Conservation (phyloP, 441 rosid genomes). For the Biscutella laevigata region DNA sequence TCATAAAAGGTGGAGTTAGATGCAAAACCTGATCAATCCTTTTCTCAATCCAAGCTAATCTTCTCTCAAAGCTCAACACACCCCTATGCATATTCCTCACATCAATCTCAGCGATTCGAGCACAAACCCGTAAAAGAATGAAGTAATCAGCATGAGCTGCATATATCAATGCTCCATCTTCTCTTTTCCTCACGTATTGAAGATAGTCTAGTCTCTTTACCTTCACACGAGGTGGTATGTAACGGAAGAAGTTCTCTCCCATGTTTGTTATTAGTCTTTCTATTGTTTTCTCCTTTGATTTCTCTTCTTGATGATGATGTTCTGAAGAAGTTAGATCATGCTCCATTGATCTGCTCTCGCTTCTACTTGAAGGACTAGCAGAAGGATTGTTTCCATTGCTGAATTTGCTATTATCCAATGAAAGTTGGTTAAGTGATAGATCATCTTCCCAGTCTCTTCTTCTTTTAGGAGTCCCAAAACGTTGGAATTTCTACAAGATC, state of each 20-base stretch:
- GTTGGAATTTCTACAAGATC: not conserved
- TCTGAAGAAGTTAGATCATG: conserved; percentile 13
- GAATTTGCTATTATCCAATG: not conserved
- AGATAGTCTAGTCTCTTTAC: conserved; percentile 52
- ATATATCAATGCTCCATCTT: conserved; percentile 41
- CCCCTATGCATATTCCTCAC: conserved; percentile 51
- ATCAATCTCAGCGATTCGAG: conserved; percentile 52
- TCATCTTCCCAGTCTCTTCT: conserved; percentile 6
- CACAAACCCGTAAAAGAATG: conserved; percentile 63
- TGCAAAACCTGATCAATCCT: conserved; percentile 49
- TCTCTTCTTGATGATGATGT: conserved; percentile 23
- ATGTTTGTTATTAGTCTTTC: conserved; percentile 41
- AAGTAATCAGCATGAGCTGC: conserved; percentile 75
- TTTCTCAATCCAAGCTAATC: conserved; percentile 64
- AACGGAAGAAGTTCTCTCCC: conserved; percentile 59
- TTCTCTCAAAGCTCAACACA: conserved; percentile 57
- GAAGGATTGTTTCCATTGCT: conserved; percentile 5
- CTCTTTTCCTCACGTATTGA: conserved; percentile 48
- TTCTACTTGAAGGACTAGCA: conserved; percentile 4
- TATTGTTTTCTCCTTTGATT: conserved; percentile 26
- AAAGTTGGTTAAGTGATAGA: conserved; percentile 3
- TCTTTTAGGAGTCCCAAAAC: conserved; percentile 12
- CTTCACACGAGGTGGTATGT: conserved; percentile 60
- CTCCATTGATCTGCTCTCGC: conserved; percentile 7
- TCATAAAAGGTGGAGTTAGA: conserved; percentile 33